phyloP scores from a whole-genome alignment of 495 filamentous ascomycete genomes.

The Clohesyomyces aquaticus region DNA sequence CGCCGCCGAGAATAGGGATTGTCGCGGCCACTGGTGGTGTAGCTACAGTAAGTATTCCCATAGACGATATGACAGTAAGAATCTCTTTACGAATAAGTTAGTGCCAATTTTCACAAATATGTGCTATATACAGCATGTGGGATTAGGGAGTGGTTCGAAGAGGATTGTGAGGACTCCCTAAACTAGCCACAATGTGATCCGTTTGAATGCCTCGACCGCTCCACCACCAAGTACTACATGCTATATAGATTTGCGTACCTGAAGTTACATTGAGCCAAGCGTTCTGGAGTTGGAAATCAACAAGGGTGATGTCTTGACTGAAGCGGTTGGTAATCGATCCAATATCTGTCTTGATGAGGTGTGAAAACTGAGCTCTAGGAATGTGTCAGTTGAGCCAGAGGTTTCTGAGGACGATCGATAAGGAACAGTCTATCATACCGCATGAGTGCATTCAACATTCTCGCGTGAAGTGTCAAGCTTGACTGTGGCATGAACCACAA shows the following conservation, averaged over 20 bases:
- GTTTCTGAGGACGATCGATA: too few relatives aligned
- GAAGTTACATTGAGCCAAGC: conserved; percentile 25
- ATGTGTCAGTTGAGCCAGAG: too few relatives aligned
- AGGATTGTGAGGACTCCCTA: too few relatives aligned
- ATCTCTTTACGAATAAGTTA: conserved; percentile 2
- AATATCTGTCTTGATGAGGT: conserved; percentile 21
- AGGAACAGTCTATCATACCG: conserved; percentile 30
- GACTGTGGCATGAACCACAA: conserved; percentile 18
- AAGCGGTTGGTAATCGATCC: conserved; percentile 51
- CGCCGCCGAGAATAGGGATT: conserved; percentile 36
- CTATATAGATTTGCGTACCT: neutral
- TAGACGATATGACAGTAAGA: neutral
- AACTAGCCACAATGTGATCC: too few relatives aligned
- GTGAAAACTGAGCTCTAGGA: conserved; percentile 30
- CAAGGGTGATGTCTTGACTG: conserved; percentile 63
- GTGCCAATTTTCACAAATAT: neutral
- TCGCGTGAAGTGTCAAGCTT: conserved; percentile 27
- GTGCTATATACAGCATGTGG: too few relatives aligned
- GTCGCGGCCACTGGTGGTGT: conserved; percentile 21
- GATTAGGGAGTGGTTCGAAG: too few relatives aligned
- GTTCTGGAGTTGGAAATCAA: conserved; percentile 58
- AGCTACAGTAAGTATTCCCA: conserved; percentile 21
- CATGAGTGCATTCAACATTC: conserved; percentile 31
- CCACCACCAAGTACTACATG: too few relatives aligned
- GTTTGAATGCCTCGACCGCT: too few relatives aligned